phyloP scores from a whole-genome alignment of 352 stramenopile species.

The Pythium insidiosum region DNA sequence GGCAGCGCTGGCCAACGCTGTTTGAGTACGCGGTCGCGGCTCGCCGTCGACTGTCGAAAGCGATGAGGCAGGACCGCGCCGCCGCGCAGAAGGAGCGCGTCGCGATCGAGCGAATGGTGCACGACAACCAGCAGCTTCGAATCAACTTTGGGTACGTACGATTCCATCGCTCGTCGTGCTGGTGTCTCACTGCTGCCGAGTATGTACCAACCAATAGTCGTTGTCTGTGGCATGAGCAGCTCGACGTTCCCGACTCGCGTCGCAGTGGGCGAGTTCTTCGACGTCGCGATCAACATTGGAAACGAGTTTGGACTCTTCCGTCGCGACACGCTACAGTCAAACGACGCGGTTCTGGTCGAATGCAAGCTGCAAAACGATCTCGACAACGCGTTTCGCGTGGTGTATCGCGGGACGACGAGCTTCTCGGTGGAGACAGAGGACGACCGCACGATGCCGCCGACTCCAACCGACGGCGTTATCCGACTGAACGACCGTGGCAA shows the following conservation, averaged over 20 bases:
- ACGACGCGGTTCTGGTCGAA: conserved; percentile 39
- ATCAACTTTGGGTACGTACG: conserved; percentile 64
- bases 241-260: conserved; percentile 51
- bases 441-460: neutral
- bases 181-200: no score
- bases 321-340: conserved; percentile 31
- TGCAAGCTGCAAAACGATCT: conserved; percentile 33
- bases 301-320: conserved; percentile 82
- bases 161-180: neutral
- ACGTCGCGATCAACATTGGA: conserved; percentile 64
- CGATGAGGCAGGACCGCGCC: conserved; percentile 35
- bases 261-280: conserved; percentile 37
- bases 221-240: neutral
- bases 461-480: conserved; percentile 21
- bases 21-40: conserved; percentile 54
- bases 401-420: conserved; percentile 6
- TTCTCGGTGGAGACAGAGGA: conserved; percentile 11
- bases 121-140: conserved; percentile 67
- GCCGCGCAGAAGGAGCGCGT: conserved; percentile 39
- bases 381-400: conserved; percentile 19
- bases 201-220: neutral
- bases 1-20: conserved; percentile 12
- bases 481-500: conserved; percentile 58
- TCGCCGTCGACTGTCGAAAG: conserved; percentile 42
- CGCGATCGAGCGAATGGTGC: conserved; percentile 68